Evolutionary conservation across 768 basidiomycete genomes (phyloP), one percentile per base, ranked within the genome.

Genomic region (Serendipita indica): DNA sequence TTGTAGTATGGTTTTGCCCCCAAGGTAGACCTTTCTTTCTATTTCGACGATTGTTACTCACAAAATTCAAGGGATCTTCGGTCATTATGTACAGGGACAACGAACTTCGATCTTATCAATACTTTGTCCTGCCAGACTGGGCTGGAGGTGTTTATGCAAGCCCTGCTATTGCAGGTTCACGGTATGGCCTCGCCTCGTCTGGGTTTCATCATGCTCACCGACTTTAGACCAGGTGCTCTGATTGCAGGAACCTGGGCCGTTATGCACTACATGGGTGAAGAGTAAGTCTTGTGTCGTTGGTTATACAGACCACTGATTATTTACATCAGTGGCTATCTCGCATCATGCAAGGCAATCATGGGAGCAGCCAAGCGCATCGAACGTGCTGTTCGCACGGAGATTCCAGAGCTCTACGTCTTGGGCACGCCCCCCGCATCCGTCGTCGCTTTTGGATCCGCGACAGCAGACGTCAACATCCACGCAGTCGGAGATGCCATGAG

Each of bases 161-260:
- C 64, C 90, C 92, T 2, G 84, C 85, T 63, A 72, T 96, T 64
- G 86, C 92, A 52, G 92, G 92, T 7, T 93, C 91, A 58, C 79
- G 90, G 89, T 91, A 65, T 62, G 78, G 64, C 13, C 25, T 41
- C 18, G 25, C 39, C 16, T 28, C 22, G 30, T 39, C 54, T 25
- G 22, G 18, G n/a, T 27, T 16, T n/a, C n/a, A n/a, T 35, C 27
- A 4, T 37, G n/a, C n/a, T 37, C 35, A 37, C n/a, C 35, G n/a
- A 37, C 35, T 56, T 30, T 63, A 89, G 93, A 35, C 89, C 93
- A 0, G 96, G 94, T 3, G 83, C 92, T 0, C 72, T 97, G 61
- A 84, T 99, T 61, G 94, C 94, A 25, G 94, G 89, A 45, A 83
- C 91, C 28, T 99, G 92, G 91, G 94, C 94, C 4, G 90, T 91